phyloP scores from a whole-genome alignment of 345 rosid species.

The Gossypium mustelinum region DNA sequence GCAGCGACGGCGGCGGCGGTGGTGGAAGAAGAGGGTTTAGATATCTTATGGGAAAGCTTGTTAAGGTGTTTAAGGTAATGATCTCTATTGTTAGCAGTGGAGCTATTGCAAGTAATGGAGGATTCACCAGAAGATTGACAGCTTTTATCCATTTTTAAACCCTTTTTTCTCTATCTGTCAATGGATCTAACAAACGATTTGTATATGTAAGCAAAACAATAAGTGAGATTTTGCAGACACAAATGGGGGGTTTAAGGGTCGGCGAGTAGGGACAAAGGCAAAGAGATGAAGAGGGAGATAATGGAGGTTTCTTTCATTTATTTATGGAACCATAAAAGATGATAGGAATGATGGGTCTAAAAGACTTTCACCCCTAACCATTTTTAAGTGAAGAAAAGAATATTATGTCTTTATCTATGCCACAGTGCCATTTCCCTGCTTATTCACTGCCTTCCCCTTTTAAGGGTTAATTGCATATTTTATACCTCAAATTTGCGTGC shows the following conservation, averaged over 20 bases:
- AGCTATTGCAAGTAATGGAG: conserved; percentile 25
- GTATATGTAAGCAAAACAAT: neutral
- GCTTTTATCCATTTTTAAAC: conserved; percentile 50
- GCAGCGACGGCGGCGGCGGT: neutral
- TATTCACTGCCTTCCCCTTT: no score
- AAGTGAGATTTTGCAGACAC: no score
- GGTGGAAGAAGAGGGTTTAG: conserved; percentile 37
- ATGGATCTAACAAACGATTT: conserved; percentile 17
- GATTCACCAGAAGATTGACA: conserved; percentile 51
- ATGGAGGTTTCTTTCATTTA: neutral
- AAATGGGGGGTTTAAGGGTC: conserved; percentile 2
- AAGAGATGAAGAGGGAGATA: neutral
- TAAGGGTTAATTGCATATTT: no score
- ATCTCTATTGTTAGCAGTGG: conserved; percentile 25
- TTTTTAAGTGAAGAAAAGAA: no score
- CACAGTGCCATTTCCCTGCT: no score
- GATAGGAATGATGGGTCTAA: no score
- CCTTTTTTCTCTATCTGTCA: neutral
- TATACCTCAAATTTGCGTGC: no score
- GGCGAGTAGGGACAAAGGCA: conserved; percentile 21
- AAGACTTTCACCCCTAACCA: neutral
- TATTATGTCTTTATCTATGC: no score
- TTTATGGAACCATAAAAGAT: neutral
- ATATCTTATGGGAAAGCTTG: conserved; percentile 77
- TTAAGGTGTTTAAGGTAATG: conserved; percentile 61